Conservation (phyloP, 78 protist genomes). For the Chrysochromulina parva region DNA sequence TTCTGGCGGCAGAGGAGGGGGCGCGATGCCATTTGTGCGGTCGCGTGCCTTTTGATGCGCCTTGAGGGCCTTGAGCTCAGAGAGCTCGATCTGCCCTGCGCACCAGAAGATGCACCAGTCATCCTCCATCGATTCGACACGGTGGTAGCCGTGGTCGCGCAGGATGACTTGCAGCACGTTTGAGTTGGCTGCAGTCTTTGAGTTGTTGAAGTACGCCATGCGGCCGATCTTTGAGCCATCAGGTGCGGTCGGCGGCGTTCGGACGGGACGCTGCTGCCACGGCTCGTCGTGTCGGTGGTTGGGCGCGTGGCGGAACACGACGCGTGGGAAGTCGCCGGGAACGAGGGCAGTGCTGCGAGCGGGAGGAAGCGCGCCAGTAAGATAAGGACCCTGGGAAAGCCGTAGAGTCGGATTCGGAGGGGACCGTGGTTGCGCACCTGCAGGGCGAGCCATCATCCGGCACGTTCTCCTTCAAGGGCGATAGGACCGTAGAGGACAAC, state of each 20-base stretch:
- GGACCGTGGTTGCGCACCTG: no score
- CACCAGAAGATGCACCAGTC: slow-evolving; percentile 21
- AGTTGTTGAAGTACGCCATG: background rate
- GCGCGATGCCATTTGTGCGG: no score
- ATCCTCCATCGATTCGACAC: background rate
- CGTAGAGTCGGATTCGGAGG: no score
- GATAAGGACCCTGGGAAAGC: no score
- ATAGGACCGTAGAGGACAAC: no score
- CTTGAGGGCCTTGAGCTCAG: no score
- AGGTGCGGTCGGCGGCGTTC: background rate
- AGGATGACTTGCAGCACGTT: slow-evolving; percentile 13
- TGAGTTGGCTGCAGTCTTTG: background rate
- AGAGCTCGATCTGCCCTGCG: slow-evolving; percentile 9
- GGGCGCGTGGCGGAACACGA: background rate
- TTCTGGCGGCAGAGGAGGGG: no score
- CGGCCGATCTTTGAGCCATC: no score
- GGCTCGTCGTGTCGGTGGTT: background rate
- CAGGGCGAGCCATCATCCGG: no score
- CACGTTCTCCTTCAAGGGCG: no score
- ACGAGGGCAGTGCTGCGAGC: background rate
- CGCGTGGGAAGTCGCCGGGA: background rate
- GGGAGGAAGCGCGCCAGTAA: background rate
- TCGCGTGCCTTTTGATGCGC: no score
- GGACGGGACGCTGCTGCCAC: background rate
- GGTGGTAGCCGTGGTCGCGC: background rate